phyloP scores from a whole-genome alignment of 2,329 filamentous ascomycete species.

The Hymenoscyphus occultus region DNA sequence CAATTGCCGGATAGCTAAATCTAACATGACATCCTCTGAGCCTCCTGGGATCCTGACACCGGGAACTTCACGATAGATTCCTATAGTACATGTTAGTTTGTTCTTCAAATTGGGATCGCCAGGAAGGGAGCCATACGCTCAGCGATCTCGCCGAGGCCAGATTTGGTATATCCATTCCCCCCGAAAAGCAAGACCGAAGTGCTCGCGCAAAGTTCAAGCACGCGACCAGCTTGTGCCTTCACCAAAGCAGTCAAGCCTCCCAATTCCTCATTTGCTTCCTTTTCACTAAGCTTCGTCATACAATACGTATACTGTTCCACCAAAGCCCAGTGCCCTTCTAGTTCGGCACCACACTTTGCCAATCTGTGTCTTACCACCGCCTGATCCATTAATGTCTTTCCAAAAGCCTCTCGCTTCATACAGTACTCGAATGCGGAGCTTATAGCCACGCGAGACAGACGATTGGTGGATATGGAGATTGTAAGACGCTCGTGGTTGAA shows the following conservation, averaged over 20 bases:
- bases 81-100: conserved; percentile 35
- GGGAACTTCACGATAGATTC: conserved; percentile 62
- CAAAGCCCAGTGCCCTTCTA: conserved; percentile 71
- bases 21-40: conserved; percentile 70
- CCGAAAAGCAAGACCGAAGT: conserved; percentile 70
- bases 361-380: conserved; percentile 71
- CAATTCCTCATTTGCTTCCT: conserved; percentile 59
- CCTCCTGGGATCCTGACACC: conserved; percentile 63
- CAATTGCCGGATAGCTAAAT: conserved; percentile 66
- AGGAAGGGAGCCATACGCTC: conserved; percentile 52
- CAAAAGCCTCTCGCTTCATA: conserved; percentile 65
- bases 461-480: conserved; percentile 62
- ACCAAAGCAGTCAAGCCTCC: conserved; percentile 70
- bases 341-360: conserved; percentile 63
- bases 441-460: conserved; percentile 60
- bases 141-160: conserved; percentile 67
- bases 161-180: conserved; percentile 68
- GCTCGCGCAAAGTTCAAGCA: conserved; percentile 68
- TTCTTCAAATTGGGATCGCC: neutral
- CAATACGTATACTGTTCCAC: conserved; percentile 69
- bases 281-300: conserved; percentile 58
- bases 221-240: conserved; percentile 70
- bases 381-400: conserved; percentile 68
- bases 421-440: conserved; percentile 59
- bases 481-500: conserved; percentile 75